Conservation (phyloP, 441 rosid genomes). For the Corymbia citriodora region DNA sequence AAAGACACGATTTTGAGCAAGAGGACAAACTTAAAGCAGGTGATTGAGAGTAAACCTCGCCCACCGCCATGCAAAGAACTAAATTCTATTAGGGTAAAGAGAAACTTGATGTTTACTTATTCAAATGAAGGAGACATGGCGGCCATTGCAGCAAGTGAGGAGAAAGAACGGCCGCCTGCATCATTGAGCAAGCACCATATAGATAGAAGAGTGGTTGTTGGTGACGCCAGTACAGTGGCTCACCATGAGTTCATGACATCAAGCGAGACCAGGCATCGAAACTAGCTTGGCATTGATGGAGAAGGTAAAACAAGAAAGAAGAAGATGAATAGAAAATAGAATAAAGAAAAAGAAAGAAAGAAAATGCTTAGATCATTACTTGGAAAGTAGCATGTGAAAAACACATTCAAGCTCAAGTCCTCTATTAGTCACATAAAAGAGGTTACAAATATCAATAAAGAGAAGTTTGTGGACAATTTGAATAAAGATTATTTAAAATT, state of each 20-base stretch:
- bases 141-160: not conserved
- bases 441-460: too few species aligned
- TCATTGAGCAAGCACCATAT: not conserved
- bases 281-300: not conserved
- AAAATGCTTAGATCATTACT: not conserved
- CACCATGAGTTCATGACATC: not conserved
- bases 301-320: not conserved
- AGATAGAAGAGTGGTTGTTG: not conserved
- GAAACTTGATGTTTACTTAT: not conserved
- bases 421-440: too few species aligned
- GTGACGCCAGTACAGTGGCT: not conserved
- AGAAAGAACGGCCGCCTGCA: not conserved
- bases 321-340: not conserved
- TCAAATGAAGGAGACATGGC: not conserved
- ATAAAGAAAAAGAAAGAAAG: not conserved
- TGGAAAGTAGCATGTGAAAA: not conserved
- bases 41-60: not conserved
- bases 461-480: too few species aligned
- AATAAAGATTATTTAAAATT: too few species aligned
- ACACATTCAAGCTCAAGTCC: not conserved
- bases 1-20: not conserved
- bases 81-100: not conserved
- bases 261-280: accelerated
- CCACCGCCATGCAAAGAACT: not conserved
- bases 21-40: not conserved